A percentile compares a stretch with the other conserved stretches of the same genome.
Conservation (phyloP, 345 rosid species). For the Heritiera fomes region DNA sequence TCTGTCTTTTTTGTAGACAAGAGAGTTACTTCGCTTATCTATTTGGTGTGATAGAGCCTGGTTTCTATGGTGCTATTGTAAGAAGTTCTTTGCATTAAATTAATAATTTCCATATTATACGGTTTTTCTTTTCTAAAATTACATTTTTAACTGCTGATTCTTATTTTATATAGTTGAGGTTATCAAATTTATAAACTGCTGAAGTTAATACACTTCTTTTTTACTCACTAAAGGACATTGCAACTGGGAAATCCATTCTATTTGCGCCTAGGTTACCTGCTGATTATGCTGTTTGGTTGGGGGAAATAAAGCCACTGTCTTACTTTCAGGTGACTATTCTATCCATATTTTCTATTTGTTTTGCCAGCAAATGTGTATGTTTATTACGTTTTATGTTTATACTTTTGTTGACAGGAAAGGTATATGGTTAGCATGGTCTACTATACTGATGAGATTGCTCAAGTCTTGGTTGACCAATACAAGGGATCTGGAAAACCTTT, state of each 20-base stretch:
- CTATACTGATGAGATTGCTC: constrained; percentile 78
- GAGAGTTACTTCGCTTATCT: constrained; percentile 95
- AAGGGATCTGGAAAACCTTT: constrained; percentile 60
- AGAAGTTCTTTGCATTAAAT: constrained; percentile 46
- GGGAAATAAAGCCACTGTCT: constrained; percentile 68
- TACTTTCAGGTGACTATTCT: constrained; percentile 56
- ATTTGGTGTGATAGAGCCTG: constrained; percentile 87
- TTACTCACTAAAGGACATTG: constrained; percentile 59
- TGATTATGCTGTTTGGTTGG: constrained; percentile 93
- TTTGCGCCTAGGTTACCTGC: constrained; percentile 79
- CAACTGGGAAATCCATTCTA: constrained; percentile 73
- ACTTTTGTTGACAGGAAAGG: constrained; percentile 52
- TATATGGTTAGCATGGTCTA: constrained; percentile 67
- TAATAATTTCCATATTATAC: constrained; percentile 8
- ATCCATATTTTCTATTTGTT: not conserved
- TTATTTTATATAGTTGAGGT: not conserved
- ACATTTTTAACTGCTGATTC: not conserved
- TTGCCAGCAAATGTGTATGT: not conserved
- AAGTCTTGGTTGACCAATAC: constrained; percentile 51
- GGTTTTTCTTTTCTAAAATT: not conserved
- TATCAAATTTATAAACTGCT: not conserved
- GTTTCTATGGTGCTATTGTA: constrained; percentile 86
- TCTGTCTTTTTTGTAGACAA: constrained; percentile 51
- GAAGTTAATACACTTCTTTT: constrained; percentile 4
- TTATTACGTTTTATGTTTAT: constrained; percentile 8